Base-by-base conservation (phyloP, 768 basidiomycete genomes). In the Sutorius australiensis region DNA sequence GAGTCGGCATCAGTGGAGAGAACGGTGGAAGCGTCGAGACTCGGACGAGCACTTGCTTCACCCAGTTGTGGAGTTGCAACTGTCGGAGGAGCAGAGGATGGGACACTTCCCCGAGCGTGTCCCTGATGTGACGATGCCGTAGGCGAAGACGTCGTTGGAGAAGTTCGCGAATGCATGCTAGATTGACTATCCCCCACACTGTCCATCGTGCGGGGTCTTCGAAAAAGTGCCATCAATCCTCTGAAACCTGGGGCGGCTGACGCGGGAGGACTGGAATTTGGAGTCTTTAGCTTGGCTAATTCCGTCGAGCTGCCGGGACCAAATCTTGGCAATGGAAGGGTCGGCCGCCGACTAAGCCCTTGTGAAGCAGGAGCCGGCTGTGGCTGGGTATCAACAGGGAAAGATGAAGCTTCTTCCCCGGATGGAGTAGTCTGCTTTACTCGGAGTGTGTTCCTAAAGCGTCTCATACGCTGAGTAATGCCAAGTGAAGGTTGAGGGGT, bases 211-310 rank as follows among this genome's bases (percentile, higher is more conserved):
- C 71, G 71, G 34, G 70, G 64, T 52, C 60, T 73, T 34, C 87
- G 79, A 66, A 92, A 88, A 30, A 87, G 82, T 28, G 88, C 81
- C 80, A 92, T 90, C 68, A 92, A 85, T 13, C 89, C 85, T 67
- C 82, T 88, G 24, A 92, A 63, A 19, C 88, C 85, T 32, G 89
- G 89, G 17, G 83, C 77, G 27, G 86, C 80, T 19, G 85, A 82
- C 4, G 87, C 80, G 59, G 86, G 83, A n/a, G 86, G 85, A 54
- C 79, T 81, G 2, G 81, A 69, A 30, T 80, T 67, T 17, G 80
- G 69, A 3, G 80, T 75, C 64, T 82, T 86, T 54, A 79, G 77
- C 58, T 81, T 76, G 21, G 69, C 72, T 16, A 73, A 60, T 45
- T 88, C 86, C 3, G 76, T 77, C 8, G 81, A 59, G 47, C 68